Evolutionary conservation across 2,329 filamentous ascomycete genomes (phyloP), one percentile per base, ranked within the genome.

Genomic region (Cryphonectria japonica): DNA sequence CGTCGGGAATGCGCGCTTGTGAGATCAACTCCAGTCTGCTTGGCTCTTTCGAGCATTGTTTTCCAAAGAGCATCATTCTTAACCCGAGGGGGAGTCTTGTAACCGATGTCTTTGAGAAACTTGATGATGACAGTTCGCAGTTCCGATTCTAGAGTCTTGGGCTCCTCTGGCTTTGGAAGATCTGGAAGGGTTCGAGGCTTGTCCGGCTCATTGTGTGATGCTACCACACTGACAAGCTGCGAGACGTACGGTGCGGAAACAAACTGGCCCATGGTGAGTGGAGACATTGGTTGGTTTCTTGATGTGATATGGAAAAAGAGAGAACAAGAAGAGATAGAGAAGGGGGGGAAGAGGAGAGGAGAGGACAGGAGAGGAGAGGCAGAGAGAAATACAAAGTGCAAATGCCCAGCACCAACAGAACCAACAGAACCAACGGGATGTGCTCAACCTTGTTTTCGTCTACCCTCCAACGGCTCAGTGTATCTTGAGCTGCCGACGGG

Each of bases 31-130:
- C 39, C 39, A 9, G 39, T 61, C 39, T 60, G 19, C 19, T 26
- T 16, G 19, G 66, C 66, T 8, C 29, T 68, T 16, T 34, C 4
- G 9, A 68, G 66, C 66, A 68, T 68, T 22, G 66, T 43, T n/a
- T 43, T 29, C 66, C 66, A 68, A 16, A 68, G 66, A 3, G 41
- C 37, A 4, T 60, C 54, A 46, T 61, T 68, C 26, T 43, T 26
- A 11, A 60, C 19, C 2, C 22, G 41, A 22, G 66, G 37, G 13
- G 66, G 66, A 3, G 39, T 37, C 6, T 68, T 50, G 32, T 68
- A 68, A 9, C 22, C 39, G 6, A 68, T 50, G 22, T 61, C 54
- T 29, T 41, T 39, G 22, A 68, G 39, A 26, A 68, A 68, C 13
- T 34, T 39, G 6, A 39, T 37, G 39, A 68, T 61, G 7, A 68